These are phyloP conservation scores for Taphrina pruni DNA, from an alignment of 1,139 yeast species.

Conservation along the genomic window DNA sequence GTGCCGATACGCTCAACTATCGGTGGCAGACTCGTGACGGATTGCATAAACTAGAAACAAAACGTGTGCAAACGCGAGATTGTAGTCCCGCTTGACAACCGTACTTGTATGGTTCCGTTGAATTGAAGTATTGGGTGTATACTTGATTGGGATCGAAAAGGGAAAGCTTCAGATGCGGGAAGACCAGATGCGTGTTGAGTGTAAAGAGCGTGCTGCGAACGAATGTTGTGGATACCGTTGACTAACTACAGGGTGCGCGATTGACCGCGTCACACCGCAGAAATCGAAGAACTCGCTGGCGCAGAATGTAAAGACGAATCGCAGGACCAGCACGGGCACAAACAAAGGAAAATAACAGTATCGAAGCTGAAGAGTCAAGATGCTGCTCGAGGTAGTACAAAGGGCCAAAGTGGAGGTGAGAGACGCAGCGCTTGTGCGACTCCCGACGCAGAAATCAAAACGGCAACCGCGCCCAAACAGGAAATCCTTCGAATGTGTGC, in stretches of 20 bases:
- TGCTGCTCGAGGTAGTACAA: background rate
- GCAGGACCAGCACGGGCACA: background rate
- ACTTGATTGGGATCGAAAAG: background rate
- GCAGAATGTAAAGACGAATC: too few species aligned
- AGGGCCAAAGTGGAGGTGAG: background rate
- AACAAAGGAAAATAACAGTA: background rate
- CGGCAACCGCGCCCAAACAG: slow-evolving; percentile 5
- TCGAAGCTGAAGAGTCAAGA: background rate
- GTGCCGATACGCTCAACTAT: slow-evolving; percentile 15
- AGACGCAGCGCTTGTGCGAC: too few species aligned
- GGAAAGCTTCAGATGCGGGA: background rate
- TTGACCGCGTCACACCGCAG: too few species aligned
- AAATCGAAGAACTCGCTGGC: background rate
- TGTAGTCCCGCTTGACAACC: background rate
- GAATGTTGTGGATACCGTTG: background rate
- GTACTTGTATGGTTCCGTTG: background rate
- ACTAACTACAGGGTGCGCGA: too few species aligned
- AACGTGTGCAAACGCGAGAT: slow-evolving; percentile 1
- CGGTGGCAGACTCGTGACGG: slow-evolving; percentile 12
- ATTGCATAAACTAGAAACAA: slow-evolving; percentile 24
- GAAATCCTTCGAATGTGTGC: too few species aligned
- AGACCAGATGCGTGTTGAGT: background rate
- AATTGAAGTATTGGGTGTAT: background rate
- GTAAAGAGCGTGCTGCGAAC: slow-evolving; percentile 5
- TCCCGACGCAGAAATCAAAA: slow-evolving; percentile 9